phyloP scores from a whole-genome alignment of 495 filamentous ascomycete genomes.

The Aspergillus diversus region DNA sequence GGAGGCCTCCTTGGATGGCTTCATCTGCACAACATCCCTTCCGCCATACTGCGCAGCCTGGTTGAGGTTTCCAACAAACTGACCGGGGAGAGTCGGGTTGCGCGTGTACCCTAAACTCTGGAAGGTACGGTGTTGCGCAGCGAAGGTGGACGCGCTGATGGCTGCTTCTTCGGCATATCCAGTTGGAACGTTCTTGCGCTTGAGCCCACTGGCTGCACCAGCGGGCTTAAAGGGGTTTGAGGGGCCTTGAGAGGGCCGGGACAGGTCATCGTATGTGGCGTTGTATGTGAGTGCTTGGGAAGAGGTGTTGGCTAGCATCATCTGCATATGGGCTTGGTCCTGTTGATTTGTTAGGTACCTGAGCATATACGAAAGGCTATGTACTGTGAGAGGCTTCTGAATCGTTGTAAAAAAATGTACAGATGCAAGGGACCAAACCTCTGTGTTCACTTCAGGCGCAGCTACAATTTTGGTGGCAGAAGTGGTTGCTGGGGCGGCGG shows the following conservation, averaged over 20 bases:
- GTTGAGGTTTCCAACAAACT: conserved; percentile 58
- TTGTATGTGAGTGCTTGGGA: conserved; percentile 59
- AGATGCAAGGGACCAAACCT: conserved; percentile 58
- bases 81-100: conserved; percentile 54
- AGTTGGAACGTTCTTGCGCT: conserved; percentile 90
- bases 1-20: conserved; percentile 67
- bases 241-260: conserved; percentile 70
- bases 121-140: conserved; percentile 76
- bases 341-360: conserved; percentile 42
- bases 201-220: conserved; percentile 59
- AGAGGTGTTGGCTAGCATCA: conserved; percentile 60
- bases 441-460: conserved; percentile 63
- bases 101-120: conserved; percentile 65
- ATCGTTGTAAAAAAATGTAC: not conserved
- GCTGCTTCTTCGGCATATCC: conserved; percentile 85
- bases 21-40: conserved; percentile 60
- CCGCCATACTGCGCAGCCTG: conserved; percentile 55
- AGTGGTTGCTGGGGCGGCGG: conserved; percentile 26
- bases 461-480: conserved; percentile 51
- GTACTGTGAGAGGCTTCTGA: not conserved
- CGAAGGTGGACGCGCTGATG: conserved; percentile 88
- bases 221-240: conserved; percentile 76
- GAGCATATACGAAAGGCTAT: not conserved
- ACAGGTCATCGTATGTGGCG: conserved; percentile 73
- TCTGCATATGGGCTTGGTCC: conserved; percentile 60